Evolutionary conservation across 352 stramenopile genomes (phyloP).

Genomic region (Hyaloperonospora arabidopsidis): DNA sequence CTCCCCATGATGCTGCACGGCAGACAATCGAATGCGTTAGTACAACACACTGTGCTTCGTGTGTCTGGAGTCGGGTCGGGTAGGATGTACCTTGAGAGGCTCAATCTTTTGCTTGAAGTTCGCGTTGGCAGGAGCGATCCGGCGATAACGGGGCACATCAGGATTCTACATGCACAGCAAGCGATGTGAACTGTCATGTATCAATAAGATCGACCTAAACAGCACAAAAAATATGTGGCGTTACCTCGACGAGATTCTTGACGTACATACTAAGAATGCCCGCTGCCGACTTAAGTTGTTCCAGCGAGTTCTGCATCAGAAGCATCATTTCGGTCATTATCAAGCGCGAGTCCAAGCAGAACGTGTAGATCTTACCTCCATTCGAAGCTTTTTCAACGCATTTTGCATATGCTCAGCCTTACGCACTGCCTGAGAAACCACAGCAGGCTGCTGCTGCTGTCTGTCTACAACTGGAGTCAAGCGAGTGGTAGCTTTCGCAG

Average conservation of each 20-base stretch:
- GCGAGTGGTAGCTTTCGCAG: conserved; percentile 5
- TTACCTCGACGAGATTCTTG: conserved; percentile 78
- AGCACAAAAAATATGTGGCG: neutral
- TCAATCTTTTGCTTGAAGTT: conserved; percentile 86
- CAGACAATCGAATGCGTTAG: conserved; percentile 6
- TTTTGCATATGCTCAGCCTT: conserved; percentile 40
- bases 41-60: neutral
- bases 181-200: conserved; percentile 1
- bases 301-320: conserved; percentile 49
- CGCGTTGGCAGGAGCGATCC: conserved; percentile 63
- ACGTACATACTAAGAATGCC: conserved; percentile 82
- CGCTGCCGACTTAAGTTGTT: conserved; percentile 57
- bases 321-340: conserved; percentile 1
- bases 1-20: conserved; percentile 58
- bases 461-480: conserved; percentile 1
- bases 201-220: neutral
- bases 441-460: conserved; percentile 11
- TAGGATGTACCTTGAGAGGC: conserved; percentile 47
- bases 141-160: conserved; percentile 72
- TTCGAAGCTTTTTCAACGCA: conserved; percentile 42
- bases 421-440: conserved; percentile 12
- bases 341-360: neutral
- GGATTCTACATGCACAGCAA: conserved; percentile 42
- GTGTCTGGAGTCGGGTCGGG: neutral
- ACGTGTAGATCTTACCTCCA: conserved; percentile 26